A percentile compares a stretch with the other conserved stretches of the same genome.
Conservation (phyloP, 768 basidiomycete species). For the Amanita subjunquillea region DNA sequence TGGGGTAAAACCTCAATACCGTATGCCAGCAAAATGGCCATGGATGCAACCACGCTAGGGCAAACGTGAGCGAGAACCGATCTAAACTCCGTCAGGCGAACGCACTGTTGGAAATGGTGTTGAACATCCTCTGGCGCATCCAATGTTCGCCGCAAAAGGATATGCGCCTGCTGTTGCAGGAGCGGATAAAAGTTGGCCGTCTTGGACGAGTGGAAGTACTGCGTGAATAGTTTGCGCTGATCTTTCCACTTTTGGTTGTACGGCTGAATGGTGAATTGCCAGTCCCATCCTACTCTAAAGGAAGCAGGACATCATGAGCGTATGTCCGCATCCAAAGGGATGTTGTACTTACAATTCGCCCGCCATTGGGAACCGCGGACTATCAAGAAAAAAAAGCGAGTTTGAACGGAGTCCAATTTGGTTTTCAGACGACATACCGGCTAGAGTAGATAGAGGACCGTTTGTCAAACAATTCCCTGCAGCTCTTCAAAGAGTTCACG, state of each 20-base stretch:
- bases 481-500: slow-evolving; percentile 21
- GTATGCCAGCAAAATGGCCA: slow-evolving; percentile 33
- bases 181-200: slow-evolving; percentile 18
- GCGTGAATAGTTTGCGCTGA: slow-evolving; percentile 28
- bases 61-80: neutral
- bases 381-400: slow-evolving; percentile 5
- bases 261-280: slow-evolving; percentile 27
- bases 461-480: slow-evolving; percentile 32
- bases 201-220: slow-evolving; percentile 27
- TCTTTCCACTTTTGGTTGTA: slow-evolving; percentile 31
- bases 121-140: slow-evolving; percentile 14
- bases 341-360: slow-evolving; percentile 13
- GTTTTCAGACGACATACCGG: slow-evolving; percentile 13
- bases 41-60: slow-evolving; percentile 28
- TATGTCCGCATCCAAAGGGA: neutral
- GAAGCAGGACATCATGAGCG: neutral
- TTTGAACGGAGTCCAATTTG: neutral
- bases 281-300: slow-evolving; percentile 30
- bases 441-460: slow-evolving; percentile 31
- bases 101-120: slow-evolving; percentile 1
- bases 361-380: slow-evolving; percentile 19
- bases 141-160: slow-evolving; percentile 19
- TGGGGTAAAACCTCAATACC: slow-evolving; percentile 28
- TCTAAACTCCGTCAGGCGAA: neutral
- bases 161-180: slow-evolving; percentile 18